A percentile compares a stretch with the other conserved stretches of the same genome.
Evolutionary conservation across 139 green algal genomes (phyloP).

Genomic region (Diplosphaera chodatii): DNA sequence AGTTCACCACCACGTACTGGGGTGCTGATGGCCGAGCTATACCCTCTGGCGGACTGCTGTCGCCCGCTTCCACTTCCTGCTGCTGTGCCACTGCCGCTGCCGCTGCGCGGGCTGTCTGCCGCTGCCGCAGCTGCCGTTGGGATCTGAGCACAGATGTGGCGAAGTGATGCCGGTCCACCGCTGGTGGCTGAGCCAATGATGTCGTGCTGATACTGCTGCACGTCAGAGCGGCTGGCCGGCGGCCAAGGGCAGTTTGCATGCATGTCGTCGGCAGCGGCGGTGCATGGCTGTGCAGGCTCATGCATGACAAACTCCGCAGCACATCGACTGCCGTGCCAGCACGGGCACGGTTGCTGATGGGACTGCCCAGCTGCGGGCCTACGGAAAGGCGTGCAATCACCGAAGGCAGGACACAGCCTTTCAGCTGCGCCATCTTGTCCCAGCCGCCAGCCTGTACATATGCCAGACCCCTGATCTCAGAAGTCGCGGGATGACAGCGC

Average conservation of each 20-base stretch:
- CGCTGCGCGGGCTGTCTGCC: neutral
- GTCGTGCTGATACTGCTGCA: too few relatives aligned
- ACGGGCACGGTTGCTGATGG: neutral
- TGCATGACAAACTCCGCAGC: too few relatives aligned
- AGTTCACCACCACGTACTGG: constrained; percentile 78
- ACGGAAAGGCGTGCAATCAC: neutral
- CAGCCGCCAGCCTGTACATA: neutral
- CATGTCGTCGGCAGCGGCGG: too few relatives aligned
- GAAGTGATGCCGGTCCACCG: too few relatives aligned
- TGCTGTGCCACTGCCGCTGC: neutral
- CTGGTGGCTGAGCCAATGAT: neutral
- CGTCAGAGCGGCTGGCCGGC: too few relatives aligned
- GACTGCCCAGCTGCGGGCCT: too few relatives aligned
- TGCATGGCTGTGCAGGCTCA: too few relatives aligned
- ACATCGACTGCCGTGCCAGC: neutral
- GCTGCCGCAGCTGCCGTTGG: constrained; percentile 5
- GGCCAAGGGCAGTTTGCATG: too few relatives aligned
- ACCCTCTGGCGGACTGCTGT: neutral
- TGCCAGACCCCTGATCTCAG: too few relatives aligned
- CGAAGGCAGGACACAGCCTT: neutral
- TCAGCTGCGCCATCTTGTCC: neutral
- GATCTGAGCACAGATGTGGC: too few relatives aligned
- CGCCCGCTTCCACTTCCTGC: neutral
- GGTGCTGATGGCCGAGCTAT: neutral
- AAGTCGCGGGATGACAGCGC: too few relatives aligned